These are phyloP conservation scores for Silene uniflora DNA, from an alignment of 148 eudicot genomes.

Conservation along the genomic window DNA sequence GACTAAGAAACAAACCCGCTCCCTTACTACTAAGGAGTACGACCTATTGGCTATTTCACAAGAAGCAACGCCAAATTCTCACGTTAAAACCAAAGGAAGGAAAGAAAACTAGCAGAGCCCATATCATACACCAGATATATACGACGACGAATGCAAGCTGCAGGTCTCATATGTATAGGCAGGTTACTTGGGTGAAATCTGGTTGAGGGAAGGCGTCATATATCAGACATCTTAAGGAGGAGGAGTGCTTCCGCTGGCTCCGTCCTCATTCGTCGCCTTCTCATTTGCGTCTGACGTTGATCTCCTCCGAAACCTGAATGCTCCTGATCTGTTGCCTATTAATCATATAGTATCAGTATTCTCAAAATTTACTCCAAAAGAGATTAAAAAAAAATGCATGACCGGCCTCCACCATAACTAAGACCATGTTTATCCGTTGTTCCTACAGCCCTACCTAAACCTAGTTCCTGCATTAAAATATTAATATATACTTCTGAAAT, in stretches of 20 bases:
- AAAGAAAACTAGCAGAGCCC: not conserved
- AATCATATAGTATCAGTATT: not conserved
- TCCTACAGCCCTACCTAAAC: too few species aligned
- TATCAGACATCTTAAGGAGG: conserved; percentile 38
- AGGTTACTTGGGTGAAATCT: not conserved
- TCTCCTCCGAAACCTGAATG: conserved; percentile 42
- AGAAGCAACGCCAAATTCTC: conserved; percentile 6
- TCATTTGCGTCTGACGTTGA: conserved; percentile 36
- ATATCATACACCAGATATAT: conserved; percentile 3
- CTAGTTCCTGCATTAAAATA: too few species aligned
- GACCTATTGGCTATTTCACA: conserved; percentile 1
- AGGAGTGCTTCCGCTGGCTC: conserved; percentile 36
- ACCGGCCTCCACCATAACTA: too few species aligned
- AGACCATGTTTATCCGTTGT: too few species aligned
- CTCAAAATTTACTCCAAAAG: not conserved
- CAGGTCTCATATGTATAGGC: conserved; percentile 8
- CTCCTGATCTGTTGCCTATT: conserved; percentile 39
- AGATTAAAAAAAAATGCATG: too few species aligned
- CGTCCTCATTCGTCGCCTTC: conserved; percentile 28
- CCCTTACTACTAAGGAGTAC: too few species aligned
- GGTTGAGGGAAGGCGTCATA: conserved; percentile 10
- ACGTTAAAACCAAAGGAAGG: not conserved
- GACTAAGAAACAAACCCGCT: not conserved
- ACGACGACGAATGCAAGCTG: conserved; percentile 23
- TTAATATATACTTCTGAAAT: too few species aligned